These are phyloP conservation scores for Geotrichum ghanense DNA, from an alignment of 805 yeast species.

Conservation along the genomic window DNA sequence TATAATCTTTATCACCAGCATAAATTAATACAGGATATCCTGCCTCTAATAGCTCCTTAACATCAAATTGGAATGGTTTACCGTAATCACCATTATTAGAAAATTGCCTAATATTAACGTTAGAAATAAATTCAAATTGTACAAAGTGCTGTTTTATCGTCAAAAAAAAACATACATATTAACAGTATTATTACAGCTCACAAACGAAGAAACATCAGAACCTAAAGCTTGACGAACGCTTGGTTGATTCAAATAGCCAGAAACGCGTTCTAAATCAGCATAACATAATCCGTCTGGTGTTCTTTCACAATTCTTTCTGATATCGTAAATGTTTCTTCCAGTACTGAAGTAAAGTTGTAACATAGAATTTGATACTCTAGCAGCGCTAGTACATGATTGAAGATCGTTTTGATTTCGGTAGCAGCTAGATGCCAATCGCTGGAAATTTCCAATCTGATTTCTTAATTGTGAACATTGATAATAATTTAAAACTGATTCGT, in stretches of 20 bases:
- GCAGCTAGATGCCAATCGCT: constrained; percentile 21
- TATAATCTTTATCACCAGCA: constrained; percentile 90
- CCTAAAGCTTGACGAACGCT: constrained; percentile 72
- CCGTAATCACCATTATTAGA: constrained; percentile 78
- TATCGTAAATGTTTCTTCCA: constrained; percentile 80
- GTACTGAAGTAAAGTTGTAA: constrained; percentile 68
- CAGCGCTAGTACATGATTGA: constrained; percentile 84
- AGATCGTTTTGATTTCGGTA: constrained; percentile 39
- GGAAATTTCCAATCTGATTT: constrained; percentile 58
- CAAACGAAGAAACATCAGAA: constrained; percentile 64
- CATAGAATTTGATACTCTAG: constrained; percentile 70
- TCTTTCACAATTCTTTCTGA: constrained; percentile 46
- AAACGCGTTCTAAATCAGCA: constrained; percentile 58
- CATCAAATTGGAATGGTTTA: constrained; percentile 66
- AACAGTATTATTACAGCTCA: constrained; percentile 47
- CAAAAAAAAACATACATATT: constrained; percentile 40
- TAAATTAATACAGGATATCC: constrained; percentile 73
- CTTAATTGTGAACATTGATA: constrained; percentile 66
- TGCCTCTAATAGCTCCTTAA: constrained; percentile 55
- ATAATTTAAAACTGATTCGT: constrained; percentile 59
- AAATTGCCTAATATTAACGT: constrained; percentile 55
- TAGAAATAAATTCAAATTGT: too few species aligned
- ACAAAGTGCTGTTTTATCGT: too few species aligned
- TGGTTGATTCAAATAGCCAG: constrained; percentile 60
- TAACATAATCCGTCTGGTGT: constrained; percentile 34